phyloP scores from a whole-genome alignment of 202 grass and related monocot species.

The Musa balbisiana region DNA sequence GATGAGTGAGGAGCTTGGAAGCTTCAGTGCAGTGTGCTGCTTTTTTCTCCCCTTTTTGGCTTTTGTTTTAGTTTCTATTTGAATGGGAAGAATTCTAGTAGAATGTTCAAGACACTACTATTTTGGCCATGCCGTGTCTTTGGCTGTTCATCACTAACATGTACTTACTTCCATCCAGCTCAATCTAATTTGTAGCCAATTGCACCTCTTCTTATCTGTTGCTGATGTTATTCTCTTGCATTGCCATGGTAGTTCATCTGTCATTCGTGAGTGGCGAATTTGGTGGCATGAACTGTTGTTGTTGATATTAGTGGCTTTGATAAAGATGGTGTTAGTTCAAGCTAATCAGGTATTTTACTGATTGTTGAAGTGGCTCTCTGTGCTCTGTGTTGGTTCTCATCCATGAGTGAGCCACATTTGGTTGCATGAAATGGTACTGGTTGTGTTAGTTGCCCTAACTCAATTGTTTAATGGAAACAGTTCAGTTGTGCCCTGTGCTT shows the following conservation, averaged over 20 bases:
- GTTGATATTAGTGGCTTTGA: no score
- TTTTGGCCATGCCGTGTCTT: not conserved
- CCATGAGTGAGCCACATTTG: no score
- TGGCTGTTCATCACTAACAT: not conserved
- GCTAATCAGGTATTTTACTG: no score
- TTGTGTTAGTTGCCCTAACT: not conserved
- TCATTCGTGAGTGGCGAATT: not conserved
- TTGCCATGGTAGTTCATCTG: no score
- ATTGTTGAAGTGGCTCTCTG: no score
- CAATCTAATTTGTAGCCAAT: not conserved
- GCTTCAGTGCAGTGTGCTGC: not conserved
- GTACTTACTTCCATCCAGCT: not conserved
- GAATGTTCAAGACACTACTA: not conserved
- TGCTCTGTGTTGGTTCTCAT: no score
- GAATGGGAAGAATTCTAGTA: not conserved
- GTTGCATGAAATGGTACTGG: not conserved
- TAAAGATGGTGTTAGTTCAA: no score
- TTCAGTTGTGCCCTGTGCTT: no score
- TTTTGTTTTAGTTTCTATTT: not conserved
- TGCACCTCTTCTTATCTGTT: not conserved
- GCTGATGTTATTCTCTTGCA: no score
- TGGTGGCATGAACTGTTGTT: not conserved
- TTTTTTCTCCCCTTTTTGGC: not conserved
- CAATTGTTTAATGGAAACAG: no score
- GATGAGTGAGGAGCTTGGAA: not conserved